phyloP scores from a whole-genome alignment of 169 alveolate genomes.

The Theileria equi region DNA sequence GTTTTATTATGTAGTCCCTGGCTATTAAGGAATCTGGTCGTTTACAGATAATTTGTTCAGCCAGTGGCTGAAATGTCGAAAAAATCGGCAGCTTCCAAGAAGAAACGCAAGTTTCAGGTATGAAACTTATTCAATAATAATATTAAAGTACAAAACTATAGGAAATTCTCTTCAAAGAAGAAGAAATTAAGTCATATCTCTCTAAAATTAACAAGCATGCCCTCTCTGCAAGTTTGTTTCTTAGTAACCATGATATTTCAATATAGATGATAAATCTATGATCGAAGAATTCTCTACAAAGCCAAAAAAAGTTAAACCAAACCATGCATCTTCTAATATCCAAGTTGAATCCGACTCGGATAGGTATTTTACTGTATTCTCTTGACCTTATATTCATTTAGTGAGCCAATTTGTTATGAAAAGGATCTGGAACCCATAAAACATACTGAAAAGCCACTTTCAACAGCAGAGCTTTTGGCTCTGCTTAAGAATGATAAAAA shows the following conservation, averaged over 20 bases:
- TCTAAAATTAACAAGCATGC: slow-evolving; percentile 1
- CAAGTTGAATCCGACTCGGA: too few species aligned
- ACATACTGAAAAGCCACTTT: too few species aligned
- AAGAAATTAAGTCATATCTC: slow-evolving; percentile 16
- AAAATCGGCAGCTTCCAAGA: slow-evolving; percentile 1
- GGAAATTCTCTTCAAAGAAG: slow-evolving; percentile 1
- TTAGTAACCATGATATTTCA: neutral
- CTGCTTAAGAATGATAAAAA: too few species aligned
- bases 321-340: neutral
- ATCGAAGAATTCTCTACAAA: neutral
- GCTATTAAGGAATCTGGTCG: too few species aligned
- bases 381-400: too few species aligned
- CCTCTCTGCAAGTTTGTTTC: slow-evolving; percentile 25
- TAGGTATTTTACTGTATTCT: too few species aligned
- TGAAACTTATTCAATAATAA: neutral
- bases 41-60: too few species aligned
- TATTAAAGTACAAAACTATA: neutral
- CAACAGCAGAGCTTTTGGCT: too few species aligned
- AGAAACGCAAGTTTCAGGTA: slow-evolving; percentile 13
- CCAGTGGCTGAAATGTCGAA: neutral
- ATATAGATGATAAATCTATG: slow-evolving; percentile 5
- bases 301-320: neutral
- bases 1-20: too few species aligned
- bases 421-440: too few species aligned
- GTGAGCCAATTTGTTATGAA: too few species aligned